A percentile compares a stretch with the other conserved stretches of the same genome.
Conservation (phyloP, 2,329 filamentous ascomycete genomes). For the Penicillium sp. region DNA sequence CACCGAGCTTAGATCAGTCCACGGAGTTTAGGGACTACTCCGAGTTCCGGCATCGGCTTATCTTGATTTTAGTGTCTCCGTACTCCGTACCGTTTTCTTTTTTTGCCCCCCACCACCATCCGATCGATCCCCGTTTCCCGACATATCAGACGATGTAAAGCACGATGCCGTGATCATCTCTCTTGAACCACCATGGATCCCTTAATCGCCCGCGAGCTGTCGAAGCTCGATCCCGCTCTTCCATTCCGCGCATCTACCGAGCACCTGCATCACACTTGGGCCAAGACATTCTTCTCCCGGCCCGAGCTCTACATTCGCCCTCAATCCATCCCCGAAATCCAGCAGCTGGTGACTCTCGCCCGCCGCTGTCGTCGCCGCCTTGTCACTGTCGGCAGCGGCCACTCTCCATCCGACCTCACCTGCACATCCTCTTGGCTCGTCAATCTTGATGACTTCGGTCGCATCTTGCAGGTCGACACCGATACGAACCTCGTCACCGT, state of each 20-base stretch:
- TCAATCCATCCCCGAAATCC: conserved; percentile 70
- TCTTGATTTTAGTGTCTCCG: conserved; percentile 1
- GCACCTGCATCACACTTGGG: conserved; percentile 89
- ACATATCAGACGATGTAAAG: conserved; percentile 10
- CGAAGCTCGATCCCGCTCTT: conserved; percentile 56
- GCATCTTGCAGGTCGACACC: conserved; percentile 65
- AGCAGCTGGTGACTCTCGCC: conserved; percentile 76
- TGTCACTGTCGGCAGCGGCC: conserved; percentile 80
- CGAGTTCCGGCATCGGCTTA: background rate
- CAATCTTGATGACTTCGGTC: conserved; percentile 79
- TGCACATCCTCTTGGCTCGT: conserved; percentile 92
- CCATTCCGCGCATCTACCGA: conserved; percentile 70
- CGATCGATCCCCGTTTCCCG: background rate
- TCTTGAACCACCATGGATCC: conserved; percentile 37
- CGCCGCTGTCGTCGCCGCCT: conserved; percentile 74
- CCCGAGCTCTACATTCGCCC: conserved; percentile 92
- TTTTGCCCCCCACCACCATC: background rate
- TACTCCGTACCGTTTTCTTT: background rate
- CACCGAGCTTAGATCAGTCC: background rate
- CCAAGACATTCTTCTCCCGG: conserved; percentile 79
- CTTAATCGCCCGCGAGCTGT: conserved; percentile 52
- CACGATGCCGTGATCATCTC: conserved; percentile 10
- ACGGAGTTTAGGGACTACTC: background rate
- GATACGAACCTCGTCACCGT: conserved; percentile 66
- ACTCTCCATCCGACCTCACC: conserved; percentile 87